Conservation (phyloP, 2,329 filamentous ascomycete genomes). For the Pyrenophora teres region DNA sequence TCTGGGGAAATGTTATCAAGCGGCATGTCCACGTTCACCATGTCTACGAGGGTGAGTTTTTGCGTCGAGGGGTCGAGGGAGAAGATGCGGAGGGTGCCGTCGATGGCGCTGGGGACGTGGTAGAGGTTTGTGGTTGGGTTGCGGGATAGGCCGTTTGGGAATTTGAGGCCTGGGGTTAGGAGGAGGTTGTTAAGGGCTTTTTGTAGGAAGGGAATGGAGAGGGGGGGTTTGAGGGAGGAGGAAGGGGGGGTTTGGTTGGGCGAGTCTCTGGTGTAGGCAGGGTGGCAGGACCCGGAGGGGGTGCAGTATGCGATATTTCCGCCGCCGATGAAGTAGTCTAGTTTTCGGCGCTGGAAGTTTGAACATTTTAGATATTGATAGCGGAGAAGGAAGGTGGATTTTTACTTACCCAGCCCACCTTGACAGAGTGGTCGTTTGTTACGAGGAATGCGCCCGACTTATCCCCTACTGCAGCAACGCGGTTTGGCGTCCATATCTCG, state of each 20-base stretch:
- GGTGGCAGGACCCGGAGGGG: conserved; percentile 21
- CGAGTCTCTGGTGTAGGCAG: conserved; percentile 8
- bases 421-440: conserved; percentile 36
- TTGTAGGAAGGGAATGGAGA: conserved; percentile 8
- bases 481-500: conserved; percentile 30
- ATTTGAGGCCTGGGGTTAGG: conserved; percentile 32
- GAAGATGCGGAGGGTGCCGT: conserved; percentile 31
- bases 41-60: conserved; percentile 27
- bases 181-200: conserved; percentile 4
- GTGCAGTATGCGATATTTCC: conserved; percentile 36
- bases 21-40: conserved; percentile 30
- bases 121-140: conserved; percentile 28
- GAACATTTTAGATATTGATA: no score
- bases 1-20: conserved; percentile 37
- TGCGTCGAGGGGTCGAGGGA: conserved; percentile 18
- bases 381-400: no score
- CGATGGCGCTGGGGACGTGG: conserved; percentile 34
- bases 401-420: conserved; percentile 27
- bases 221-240: no score
- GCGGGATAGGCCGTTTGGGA: conserved; percentile 35
- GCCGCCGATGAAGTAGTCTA: conserved; percentile 35
- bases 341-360: conserved; percentile 12
- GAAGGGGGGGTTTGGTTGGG: no score
- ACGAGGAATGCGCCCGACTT: conserved; percentile 30
- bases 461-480: conserved; percentile 26